A percentile compares a stretch with the other conserved stretches of the same genome.
Evolutionary conservation across 108 stramenopile genomes (phyloP).

Genomic region (Stephanodiscus minutulus): DNA sequence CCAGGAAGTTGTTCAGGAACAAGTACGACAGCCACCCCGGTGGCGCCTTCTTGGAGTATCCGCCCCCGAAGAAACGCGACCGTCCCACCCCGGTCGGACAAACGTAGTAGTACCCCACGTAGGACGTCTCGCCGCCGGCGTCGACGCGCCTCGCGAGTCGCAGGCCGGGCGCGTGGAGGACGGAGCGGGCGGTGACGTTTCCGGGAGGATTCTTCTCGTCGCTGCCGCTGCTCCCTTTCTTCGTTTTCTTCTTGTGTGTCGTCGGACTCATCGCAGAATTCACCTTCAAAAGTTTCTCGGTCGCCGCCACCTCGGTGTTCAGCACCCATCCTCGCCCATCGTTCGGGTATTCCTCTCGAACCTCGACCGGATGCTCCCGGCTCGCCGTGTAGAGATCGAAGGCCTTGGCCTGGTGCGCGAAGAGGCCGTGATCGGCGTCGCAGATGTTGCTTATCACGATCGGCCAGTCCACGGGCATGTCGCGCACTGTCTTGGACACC

Average conservation of each 20-base stretch:
- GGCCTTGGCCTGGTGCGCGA: constrained; percentile 53
- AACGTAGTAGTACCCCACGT: constrained; percentile 9
- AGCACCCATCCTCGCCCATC: no score
- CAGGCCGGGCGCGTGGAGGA: no score
- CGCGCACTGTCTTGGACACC: constrained; percentile 38
- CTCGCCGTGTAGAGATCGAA: constrained; percentile 71
- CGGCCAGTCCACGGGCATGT: constrained; percentile 72
- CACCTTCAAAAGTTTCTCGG: no score
- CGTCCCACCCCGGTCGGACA: constrained; percentile 64
- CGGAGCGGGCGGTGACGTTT: no score
- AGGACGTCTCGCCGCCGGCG: no score
- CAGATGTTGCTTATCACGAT: constrained; percentile 72
- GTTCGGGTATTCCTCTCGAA: constrained; percentile 35
- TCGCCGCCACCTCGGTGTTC: no score
- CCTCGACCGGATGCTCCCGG: constrained; percentile 33
- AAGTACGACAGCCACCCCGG: constrained; percentile 62
- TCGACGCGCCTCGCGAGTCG: no score
- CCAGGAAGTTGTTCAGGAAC: constrained; percentile 62
- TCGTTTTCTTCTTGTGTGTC: no score
- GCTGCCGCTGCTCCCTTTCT: no score
- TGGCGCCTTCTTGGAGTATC: constrained; percentile 30
- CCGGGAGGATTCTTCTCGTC: no score
- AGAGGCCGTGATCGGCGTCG: constrained; percentile 77
- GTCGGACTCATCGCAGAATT: no score
- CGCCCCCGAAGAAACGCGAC: constrained; percentile 60